Base-by-base conservation (phyloP, 2,329 filamentous ascomycete species). In the Fusarium domesticum region DNA sequence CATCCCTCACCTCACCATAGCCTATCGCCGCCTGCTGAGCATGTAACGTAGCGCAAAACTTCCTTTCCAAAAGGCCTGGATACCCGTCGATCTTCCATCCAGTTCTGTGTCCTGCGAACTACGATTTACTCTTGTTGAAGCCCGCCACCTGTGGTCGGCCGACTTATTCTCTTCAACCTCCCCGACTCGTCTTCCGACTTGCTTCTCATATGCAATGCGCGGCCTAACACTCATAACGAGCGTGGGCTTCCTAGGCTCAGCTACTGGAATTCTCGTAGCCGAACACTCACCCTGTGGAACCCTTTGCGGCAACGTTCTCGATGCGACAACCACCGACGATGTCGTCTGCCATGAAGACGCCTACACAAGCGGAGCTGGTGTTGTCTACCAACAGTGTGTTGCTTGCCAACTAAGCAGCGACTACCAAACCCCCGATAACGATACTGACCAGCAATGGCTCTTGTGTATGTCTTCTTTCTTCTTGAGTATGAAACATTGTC, bases 251-350 rank as follows among this genome's bases (percentile, higher is more conserved):
- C 40, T 56, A 18, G 42, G 52, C 6, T 38, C 47, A 4, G 55
- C 45, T 10, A 48, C 38, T 14, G 61, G 65, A 6, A 55, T 81
- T 18, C 60, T 76, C 23, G 74, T 76, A 34, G 64, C 73, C 0
- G 53, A 67, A 0, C 64, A 64, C 25, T 82, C 78, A 17, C 70
- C 74, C 14, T 82, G 78, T 62, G 62, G 65, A 28, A 61, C 64
- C 18, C 63, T 69, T 25, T 82, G 78, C 60, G 78, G 78, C 59
- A 82, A 81, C 45, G 71, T 75, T 5, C 67, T 77, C 30, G 63
- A 67, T 11, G 53, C 64, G 5, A 80, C 76, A 0, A 65, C 71
- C 2, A 33, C 52, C 4, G 64, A 68, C 41, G 76, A 80, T 50
- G 64, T 81, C 32, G 70, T 72, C 33, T 82, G 78, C 62, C 53